Evolutionary conservation across 441 rosid genomes (phyloP).

Genomic region (Melastoma candidum): DNA sequence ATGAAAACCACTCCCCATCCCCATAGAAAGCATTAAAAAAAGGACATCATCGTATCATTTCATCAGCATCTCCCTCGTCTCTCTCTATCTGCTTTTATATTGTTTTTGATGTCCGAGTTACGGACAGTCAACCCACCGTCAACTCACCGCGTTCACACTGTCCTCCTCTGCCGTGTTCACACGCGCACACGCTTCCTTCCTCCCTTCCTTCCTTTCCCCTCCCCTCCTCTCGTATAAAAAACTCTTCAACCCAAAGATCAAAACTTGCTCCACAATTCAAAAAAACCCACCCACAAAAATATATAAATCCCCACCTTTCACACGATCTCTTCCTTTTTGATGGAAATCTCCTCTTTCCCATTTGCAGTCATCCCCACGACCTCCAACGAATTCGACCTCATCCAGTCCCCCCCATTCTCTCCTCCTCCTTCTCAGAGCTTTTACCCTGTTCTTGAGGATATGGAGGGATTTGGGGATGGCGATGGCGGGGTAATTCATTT

Average conservation of each 20-base stretch:
- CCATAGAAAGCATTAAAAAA: too few relatives aligned
- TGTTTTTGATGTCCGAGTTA: too few relatives aligned
- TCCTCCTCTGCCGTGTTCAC: too few relatives aligned
- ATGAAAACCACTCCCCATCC: too few relatives aligned
- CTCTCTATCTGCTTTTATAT: too few relatives aligned
- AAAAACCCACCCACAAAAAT: too few relatives aligned
- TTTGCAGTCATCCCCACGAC: constrained; percentile 47
- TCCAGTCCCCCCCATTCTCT: not conserved
- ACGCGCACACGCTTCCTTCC: constrained; percentile 35
- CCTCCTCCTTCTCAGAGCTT: not conserved
- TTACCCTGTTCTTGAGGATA: not conserved
- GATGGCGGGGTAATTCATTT: not conserved
- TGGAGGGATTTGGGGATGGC: not conserved
- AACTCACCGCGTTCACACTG: too few relatives aligned
- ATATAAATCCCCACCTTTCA: constrained; percentile 1
- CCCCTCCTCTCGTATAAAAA: too few relatives aligned
- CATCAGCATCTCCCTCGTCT: too few relatives aligned
- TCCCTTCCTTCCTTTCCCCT: constrained; percentile 6
- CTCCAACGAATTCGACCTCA: constrained; percentile 12
- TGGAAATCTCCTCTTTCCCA: constrained; percentile 62
- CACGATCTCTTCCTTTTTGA: constrained; percentile 3
- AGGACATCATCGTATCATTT: too few relatives aligned
- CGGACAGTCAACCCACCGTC: too few relatives aligned
- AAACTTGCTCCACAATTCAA: not conserved
- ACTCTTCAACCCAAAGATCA: not conserved